A percentile compares a stretch with the other conserved stretches of the same genome.
phyloP scores from a whole-genome alignment of 164 flowering plant genomes.

The Annona squamosa region DNA sequence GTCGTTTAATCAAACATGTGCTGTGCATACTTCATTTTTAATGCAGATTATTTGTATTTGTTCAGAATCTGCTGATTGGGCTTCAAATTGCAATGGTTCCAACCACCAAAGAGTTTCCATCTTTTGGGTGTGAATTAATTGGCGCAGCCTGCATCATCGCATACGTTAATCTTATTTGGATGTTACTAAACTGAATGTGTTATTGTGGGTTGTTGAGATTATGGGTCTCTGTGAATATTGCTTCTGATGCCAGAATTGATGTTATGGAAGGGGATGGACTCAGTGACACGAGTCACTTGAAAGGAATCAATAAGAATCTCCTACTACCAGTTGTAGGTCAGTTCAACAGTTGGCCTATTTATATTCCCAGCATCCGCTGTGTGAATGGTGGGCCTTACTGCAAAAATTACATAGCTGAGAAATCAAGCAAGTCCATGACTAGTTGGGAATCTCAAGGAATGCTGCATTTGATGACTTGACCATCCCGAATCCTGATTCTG shows the following conservation, averaged over 20 bases:
- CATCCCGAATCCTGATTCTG: too few relatives aligned
- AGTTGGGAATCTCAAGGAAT: not conserved
- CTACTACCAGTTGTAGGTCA: not conserved
- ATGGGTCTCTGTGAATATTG: not conserved
- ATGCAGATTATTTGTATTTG: not conserved
- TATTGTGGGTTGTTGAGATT: not conserved
- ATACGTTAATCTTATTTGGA: not conserved
- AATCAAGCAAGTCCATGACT: not conserved
- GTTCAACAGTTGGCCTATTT: not conserved
- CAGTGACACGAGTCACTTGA: not conserved
- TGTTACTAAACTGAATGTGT: not conserved
- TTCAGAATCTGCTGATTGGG: not conserved
- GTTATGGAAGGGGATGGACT: not conserved
- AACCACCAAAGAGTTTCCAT: not conserved
- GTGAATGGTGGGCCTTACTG: not conserved
- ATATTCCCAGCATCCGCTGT: not conserved
- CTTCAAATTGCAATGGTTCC: not conserved
- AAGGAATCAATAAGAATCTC: not conserved
- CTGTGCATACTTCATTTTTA: not conserved
- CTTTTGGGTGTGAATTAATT: not conserved
- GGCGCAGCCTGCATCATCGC: not conserved
- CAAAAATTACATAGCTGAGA: not conserved
- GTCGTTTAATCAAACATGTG: not conserved
- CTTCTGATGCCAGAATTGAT: not conserved
- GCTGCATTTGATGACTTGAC: too few relatives aligned